Evolutionary conservation across 116 monocot species (phyloP).

Genomic region (Trichopus zeylanicus): DNA sequence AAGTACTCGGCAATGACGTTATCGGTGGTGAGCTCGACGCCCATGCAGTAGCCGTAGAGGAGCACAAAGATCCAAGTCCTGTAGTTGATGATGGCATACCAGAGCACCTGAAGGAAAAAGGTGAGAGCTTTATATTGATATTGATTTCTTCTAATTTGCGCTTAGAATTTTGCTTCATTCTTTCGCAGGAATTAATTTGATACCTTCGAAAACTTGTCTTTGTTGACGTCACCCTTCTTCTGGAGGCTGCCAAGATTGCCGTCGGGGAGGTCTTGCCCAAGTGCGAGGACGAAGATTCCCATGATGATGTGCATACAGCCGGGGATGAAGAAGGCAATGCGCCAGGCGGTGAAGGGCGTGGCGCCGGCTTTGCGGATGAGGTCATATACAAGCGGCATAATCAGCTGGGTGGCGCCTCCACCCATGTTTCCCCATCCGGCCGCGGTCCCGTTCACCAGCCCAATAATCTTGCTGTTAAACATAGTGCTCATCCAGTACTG

Average conservation of each 20-base stretch:
- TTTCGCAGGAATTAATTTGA: too few species aligned
- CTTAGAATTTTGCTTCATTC: too few species aligned
- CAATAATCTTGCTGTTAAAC: slow-evolving; percentile 62
- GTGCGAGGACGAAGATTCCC: slow-evolving; percentile 8
- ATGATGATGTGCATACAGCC: slow-evolving; percentile 9
- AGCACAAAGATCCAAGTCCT: slow-evolving; percentile 4
- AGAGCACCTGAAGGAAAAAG: slow-evolving; percentile 10
- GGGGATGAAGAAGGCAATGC: slow-evolving; percentile 10
- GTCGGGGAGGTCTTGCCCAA: slow-evolving; percentile 14
- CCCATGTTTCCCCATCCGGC: slow-evolving; percentile 87
- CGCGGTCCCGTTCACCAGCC: slow-evolving; percentile 51
- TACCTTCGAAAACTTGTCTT: slow-evolving; percentile 9
- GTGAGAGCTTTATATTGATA: too few species aligned
- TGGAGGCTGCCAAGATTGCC: slow-evolving; percentile 4
- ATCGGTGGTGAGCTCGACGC: slow-evolving; percentile 11
- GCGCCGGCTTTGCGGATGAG: slow-evolving; percentile 30
- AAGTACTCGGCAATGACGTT: slow-evolving; percentile 13
- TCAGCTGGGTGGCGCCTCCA: slow-evolving; percentile 7
- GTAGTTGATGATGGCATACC: slow-evolving; percentile 6
- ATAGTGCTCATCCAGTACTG: slow-evolving; percentile 92
- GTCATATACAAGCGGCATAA: slow-evolving; percentile 66
- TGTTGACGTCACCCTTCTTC: neutral
- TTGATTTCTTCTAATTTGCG: too few species aligned
- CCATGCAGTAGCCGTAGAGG: slow-evolving; percentile 10
- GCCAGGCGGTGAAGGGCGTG: slow-evolving; percentile 15